Evolutionary conservation across 495 filamentous ascomycete genomes (phyloP).

Genomic region (Penicillium goetzii): DNA sequence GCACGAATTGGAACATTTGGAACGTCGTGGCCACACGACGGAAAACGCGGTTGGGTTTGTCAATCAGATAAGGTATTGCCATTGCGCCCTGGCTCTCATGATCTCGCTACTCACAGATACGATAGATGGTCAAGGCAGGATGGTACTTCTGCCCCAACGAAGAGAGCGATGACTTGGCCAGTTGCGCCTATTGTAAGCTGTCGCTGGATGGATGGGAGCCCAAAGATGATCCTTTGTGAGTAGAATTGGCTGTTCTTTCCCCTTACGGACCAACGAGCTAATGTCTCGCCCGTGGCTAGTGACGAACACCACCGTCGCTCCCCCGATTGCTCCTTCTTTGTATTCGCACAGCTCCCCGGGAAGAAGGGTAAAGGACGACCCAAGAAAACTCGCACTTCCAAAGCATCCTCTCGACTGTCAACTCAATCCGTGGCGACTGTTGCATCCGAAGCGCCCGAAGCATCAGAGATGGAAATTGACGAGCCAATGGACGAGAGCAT

Average conservation of each 20-base stretch:
- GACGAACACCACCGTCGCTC: constrained; percentile 84
- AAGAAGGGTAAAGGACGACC: constrained; percentile 50
- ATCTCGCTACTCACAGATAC: constrained; percentile 21
- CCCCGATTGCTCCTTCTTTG: constrained; percentile 82
- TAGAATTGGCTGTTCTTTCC: constrained; percentile 22
- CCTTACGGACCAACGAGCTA: constrained; percentile 28
- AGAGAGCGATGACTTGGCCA: constrained; percentile 81
- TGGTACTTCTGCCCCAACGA: constrained; percentile 89
- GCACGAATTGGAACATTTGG: constrained; percentile 83
- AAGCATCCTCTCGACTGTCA: constrained; percentile 68
- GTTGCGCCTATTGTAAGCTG: constrained; percentile 84
- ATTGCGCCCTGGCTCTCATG: constrained; percentile 10
- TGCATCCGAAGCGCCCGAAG: constrained; percentile 57
- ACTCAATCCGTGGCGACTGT: constrained; percentile 64
- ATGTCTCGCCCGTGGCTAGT: constrained; percentile 46
- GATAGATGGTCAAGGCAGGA: constrained; percentile 86
- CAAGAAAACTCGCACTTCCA: constrained; percentile 66
- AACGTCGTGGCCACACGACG: constrained; percentile 81
- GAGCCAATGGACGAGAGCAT: constrained; percentile 68
- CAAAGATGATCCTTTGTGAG: constrained; percentile 83
- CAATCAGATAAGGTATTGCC: constrained; percentile 76
- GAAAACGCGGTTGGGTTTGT: constrained; percentile 84
- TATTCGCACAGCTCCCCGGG: constrained; percentile 45
- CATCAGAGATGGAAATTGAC: constrained; percentile 57
- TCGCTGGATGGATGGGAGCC: constrained; percentile 91